Conservation (phyloP, 805 yeast species). For the Yamadazyma laniorum region DNA sequence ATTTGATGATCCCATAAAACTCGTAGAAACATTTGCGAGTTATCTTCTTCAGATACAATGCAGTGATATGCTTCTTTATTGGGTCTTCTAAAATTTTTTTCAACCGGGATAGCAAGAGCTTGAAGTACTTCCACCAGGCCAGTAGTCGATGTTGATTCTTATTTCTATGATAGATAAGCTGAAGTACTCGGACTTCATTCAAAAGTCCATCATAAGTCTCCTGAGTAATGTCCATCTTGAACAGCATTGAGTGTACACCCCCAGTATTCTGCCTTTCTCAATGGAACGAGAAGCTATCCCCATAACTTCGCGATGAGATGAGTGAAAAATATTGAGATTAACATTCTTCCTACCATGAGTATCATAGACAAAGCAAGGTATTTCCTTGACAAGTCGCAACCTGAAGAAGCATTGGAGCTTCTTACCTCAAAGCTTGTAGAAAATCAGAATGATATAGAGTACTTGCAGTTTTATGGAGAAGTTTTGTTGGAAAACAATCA, state of each 20-base stretch:
- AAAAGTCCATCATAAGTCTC: constrained; percentile 13
- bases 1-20: constrained; percentile 64
- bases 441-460: constrained; percentile 37
- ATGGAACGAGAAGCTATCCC: too few relatives aligned
- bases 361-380: constrained; percentile 38
- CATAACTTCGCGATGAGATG: constrained; percentile 10
- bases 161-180: constrained; percentile 66
- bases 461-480: constrained; percentile 69
- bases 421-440: constrained; percentile 38
- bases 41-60: constrained; percentile 22
- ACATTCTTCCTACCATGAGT: constrained; percentile 1
- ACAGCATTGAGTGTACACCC: too few relatives aligned
- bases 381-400: constrained; percentile 46
- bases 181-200: constrained; percentile 58
- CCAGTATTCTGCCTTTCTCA: too few relatives aligned
- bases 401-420: constrained; percentile 52
- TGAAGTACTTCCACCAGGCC: constrained; percentile 73
- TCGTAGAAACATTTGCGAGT: constrained; percentile 52
- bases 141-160: constrained; percentile 73
- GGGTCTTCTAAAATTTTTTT: constrained; percentile 30
- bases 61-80: constrained; percentile 1
- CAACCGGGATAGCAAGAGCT: constrained; percentile 57
- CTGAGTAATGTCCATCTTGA: constrained; percentile 2
- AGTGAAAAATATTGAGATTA: constrained; percentile 2
- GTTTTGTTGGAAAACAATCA: constrained; percentile 75